A percentile compares a stretch with the other conserved stretches of the same genome.
Conservation (phyloP, 768 basidiomycete genomes). For the Fomitopsis pulvina region DNA sequence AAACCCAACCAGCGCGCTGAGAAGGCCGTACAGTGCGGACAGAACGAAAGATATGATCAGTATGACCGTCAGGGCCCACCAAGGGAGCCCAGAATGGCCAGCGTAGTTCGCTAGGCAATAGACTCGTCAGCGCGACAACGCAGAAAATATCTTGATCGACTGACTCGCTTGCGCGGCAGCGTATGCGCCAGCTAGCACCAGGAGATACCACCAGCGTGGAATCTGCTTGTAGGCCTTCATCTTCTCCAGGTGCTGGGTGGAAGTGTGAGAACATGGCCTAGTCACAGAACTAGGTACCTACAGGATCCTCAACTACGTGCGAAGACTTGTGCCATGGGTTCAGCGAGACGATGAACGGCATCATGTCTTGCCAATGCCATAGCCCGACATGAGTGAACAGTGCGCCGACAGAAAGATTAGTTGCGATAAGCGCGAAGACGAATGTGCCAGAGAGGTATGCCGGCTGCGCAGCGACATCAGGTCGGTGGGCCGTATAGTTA, state of each 20-base stretch:
- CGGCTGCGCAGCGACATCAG: conserved; percentile 2
- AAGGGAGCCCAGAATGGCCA: conserved; percentile 47
- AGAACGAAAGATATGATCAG: conserved; percentile 45
- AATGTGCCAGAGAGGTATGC: conserved; percentile 22
- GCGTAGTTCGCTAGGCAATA: conserved; percentile 31
- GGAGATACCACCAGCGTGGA: conserved; percentile 46
- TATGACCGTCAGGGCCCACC: conserved; percentile 43
- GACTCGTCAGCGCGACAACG: not conserved
- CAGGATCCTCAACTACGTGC: conserved; percentile 13
- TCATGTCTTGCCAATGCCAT: conserved; percentile 21
- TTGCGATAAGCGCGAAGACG: conserved; percentile 13
- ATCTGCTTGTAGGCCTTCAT: conserved; percentile 43
- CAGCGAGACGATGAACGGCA: conserved; percentile 15
- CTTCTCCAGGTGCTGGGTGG: conserved; percentile 41
- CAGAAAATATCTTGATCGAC: conserved; percentile 24
- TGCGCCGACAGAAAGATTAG: conserved; percentile 16
- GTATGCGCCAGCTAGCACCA: conserved; percentile 36
- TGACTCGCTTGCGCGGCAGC: conserved; percentile 37
- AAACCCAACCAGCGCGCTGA: conserved; percentile 14
- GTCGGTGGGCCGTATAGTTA: not conserved
- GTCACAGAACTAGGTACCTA: conserved; percentile 8
- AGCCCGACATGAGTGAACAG: conserved; percentile 18
- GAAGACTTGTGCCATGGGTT: conserved; percentile 18
- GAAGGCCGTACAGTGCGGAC: conserved; percentile 42
- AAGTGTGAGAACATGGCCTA: not conserved